Evolutionary conservation across 1,139 yeast genomes (phyloP), one percentile per base, ranked within the genome.

Genomic region (Yamadazyma diddensiae): DNA sequence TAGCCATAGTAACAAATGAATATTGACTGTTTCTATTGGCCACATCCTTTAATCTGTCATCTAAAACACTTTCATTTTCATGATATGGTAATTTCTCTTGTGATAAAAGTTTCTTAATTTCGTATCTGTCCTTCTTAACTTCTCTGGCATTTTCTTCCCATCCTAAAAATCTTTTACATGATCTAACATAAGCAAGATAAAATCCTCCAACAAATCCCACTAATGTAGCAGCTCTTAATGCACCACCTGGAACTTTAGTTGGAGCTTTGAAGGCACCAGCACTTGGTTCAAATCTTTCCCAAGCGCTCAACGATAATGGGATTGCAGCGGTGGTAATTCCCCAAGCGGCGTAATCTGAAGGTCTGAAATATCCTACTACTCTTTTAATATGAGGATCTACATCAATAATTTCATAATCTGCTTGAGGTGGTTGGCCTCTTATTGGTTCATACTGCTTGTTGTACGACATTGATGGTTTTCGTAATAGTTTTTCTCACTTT

Each of bases 1-100:
- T 55, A 36, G 81, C 77, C 49, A 81, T 55, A 37, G 71, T 63
- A 38, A 77, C 59, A 49, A 78, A 79, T 6, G 95, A 78, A 55
- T 79, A 80, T 48, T 81, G 84, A 15, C 94, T 82, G 67, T 84
- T 82, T 64, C 88, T 77, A 52, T 84, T 80, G 43, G 95, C 79
- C 45, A 83, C 69, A 49, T 80, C 84, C 58, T 85, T 85, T 51
- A 81, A 61, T 68, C 88, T 78, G 45, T 80, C 84, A 37, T 79
- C 74, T 56, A 85, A 70, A 16, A 59, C 62, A 22, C 81, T 71
- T 53, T 68, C 70, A 31, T 83, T 82, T 45, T 69, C 73, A 43
- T 63, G 69, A 56, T 79, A 83, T 30, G 94, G 87, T 37, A 79
- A 72, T 50, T 72, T 70, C 24, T 84, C 90, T 52, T 76, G 64